Percentiles rank a stretch among this genome's conserved stretches.
These are phyloP conservation scores for Telopea speciosissima DNA, from an alignment of 177 flowering plant species.

Conservation along the genomic window DNA sequence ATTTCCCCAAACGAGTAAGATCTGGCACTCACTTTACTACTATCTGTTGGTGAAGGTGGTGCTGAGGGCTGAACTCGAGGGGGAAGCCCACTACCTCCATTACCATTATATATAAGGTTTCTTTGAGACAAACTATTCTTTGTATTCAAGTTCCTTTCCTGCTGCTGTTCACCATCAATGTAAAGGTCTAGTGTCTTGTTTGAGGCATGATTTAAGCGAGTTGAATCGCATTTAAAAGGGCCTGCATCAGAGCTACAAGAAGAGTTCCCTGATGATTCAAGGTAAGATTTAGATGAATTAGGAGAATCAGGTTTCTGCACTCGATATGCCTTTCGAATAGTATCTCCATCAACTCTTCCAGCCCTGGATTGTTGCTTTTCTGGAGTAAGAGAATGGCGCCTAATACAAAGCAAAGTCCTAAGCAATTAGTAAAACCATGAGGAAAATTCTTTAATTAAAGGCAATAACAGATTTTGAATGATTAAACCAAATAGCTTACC, in stretches of 20 bases:
- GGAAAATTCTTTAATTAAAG: constrained; percentile 1
- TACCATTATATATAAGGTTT: constrained; percentile 22
- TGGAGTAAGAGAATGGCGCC: constrained; percentile 43
- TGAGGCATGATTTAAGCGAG: constrained; percentile 36
- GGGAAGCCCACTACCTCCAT: constrained; percentile 42
- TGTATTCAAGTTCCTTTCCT: constrained; percentile 31
- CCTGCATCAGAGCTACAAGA: constrained; percentile 37
- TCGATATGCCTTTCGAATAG: constrained; percentile 15
- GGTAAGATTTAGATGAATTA: constrained; percentile 27
- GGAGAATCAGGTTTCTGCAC: constrained; percentile 31
- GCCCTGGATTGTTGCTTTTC: constrained; percentile 34
- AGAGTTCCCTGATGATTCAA: constrained; percentile 45
- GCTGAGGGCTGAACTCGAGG: constrained; percentile 52
- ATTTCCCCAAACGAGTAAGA: constrained; percentile 59
- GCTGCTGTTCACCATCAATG: constrained; percentile 87
- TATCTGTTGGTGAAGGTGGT: constrained; percentile 48
- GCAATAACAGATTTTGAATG: background rate
- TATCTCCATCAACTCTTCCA: constrained; percentile 20
- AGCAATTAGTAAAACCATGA: background rate
- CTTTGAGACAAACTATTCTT: constrained; percentile 28
- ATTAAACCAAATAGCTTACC: constrained; percentile 33
- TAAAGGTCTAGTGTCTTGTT: constrained; percentile 69
- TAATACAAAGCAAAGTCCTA: constrained; percentile 17
- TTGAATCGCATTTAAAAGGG: constrained; percentile 19
- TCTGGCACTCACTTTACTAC: constrained; percentile 39